Percentiles rank a stretch among this genome's conserved stretches.
Evolutionary conservation across 257 asterid genomes (phyloP).

Genomic region (Plantago elongata): DNA sequence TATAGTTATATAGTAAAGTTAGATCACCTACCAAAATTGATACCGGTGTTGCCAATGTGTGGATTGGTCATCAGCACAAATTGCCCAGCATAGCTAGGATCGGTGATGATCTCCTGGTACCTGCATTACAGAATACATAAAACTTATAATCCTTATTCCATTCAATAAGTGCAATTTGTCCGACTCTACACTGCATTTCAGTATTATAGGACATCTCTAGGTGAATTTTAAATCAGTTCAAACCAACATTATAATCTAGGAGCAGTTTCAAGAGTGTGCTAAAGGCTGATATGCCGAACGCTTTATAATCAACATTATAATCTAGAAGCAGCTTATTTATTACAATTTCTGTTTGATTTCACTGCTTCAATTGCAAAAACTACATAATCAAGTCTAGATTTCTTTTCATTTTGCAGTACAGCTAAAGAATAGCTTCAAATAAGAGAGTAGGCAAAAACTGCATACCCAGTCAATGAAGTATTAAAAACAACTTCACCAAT

Average conservation of each 20-base stretch:
- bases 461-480: slow-evolving; percentile 85
- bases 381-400: too few species aligned
- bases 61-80: slow-evolving; percentile 95
- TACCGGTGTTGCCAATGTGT: slow-evolving; percentile 92
- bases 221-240: too few species aligned
- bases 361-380: too few species aligned
- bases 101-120: slow-evolving; percentile 94
- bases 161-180: neutral
- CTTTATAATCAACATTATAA: too few species aligned
- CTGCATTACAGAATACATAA: slow-evolving; percentile 26
- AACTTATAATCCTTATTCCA: neutral
- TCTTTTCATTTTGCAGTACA: too few species aligned
- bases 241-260: too few species aligned
- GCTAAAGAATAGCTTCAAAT: neutral
- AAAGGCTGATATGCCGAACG: too few species aligned
- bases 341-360: too few species aligned
- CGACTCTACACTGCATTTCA: neutral
- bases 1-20: slow-evolving; percentile 10
- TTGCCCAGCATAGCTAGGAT: slow-evolving; percentile 98
- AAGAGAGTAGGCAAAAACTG: slow-evolving; percentile 1
- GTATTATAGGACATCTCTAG: neutral
- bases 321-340: too few species aligned
- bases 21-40: slow-evolving; percentile 65
- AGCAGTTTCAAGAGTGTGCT: too few species aligned
- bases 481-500: slow-evolving; percentile 97